phyloP scores from a whole-genome alignment of 208 protist species.

The Polymyxa betae region DNA sequence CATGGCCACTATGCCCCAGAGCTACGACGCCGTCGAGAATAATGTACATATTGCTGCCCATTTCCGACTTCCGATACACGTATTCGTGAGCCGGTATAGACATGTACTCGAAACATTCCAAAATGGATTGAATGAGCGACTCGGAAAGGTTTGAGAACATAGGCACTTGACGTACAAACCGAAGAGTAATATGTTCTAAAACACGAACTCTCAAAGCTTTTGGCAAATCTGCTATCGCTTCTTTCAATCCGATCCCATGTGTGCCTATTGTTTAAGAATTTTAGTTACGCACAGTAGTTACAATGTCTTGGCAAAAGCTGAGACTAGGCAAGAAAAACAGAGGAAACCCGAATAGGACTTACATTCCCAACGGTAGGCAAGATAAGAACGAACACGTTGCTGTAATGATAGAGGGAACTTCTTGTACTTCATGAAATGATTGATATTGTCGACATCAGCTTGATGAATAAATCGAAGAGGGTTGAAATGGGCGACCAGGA shows the following conservation, averaged over 20 bases:
- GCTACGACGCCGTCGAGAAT: constrained; percentile 25
- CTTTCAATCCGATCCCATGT: constrained; percentile 29
- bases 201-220: background rate
- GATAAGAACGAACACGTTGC: constrained; percentile 21
- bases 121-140: background rate
- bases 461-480: constrained; percentile 27
- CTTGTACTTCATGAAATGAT: constrained; percentile 49
- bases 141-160: constrained; percentile 43
- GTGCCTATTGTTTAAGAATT: too few relatives aligned
- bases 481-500: constrained; percentile 44
- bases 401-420: background rate
- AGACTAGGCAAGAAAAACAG: background rate
- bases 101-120: constrained; percentile 51
- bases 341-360: background rate
- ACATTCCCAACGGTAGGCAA: constrained; percentile 39
- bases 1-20: constrained; percentile 10
- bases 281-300: too few relatives aligned
- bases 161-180: background rate
- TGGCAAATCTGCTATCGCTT: constrained; percentile 12
- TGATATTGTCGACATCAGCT: constrained; percentile 50
- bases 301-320: too few relatives aligned
- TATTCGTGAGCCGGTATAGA: constrained; percentile 22
- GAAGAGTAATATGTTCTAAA: constrained; percentile 15
- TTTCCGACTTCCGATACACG: constrained; percentile 36
- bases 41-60: constrained; percentile 53